These are phyloP conservation scores for Fulvia fulva DNA, from an alignment of 2,329 filamentous ascomycete species.

Conservation along the genomic window DNA sequence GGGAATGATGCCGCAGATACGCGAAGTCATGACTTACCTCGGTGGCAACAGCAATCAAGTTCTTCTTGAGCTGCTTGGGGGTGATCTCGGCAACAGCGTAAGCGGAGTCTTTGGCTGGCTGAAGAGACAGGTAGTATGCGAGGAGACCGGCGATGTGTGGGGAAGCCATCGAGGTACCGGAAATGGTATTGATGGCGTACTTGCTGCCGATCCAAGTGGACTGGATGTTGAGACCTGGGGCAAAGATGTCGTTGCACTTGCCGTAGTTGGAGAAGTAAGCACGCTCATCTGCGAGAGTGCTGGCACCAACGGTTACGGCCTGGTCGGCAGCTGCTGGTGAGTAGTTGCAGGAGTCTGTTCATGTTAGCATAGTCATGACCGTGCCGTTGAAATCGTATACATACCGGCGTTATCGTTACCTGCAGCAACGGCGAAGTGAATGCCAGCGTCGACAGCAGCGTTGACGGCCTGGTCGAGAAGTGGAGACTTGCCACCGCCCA, in stretches of 20 bases:
- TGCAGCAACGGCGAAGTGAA: constrained; percentile 97
- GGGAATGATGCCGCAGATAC: too few relatives aligned
- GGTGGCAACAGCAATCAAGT: constrained; percentile 79
- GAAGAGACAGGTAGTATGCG: constrained; percentile 96
- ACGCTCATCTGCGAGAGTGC: constrained; percentile 87
- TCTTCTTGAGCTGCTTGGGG: constrained; percentile 88
- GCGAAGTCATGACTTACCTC: constrained; percentile 30
- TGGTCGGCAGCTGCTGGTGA: constrained; percentile 89
- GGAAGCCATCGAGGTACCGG: constrained; percentile 98
- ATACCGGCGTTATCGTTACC: constrained; percentile 85
- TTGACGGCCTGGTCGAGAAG: constrained; percentile 90
- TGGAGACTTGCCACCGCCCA: constrained; percentile 93
- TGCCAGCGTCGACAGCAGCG: constrained; percentile 82
- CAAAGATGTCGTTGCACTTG: constrained; percentile 99
- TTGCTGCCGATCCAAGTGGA: constrained; percentile 99
- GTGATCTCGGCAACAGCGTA: constrained; percentile 87
- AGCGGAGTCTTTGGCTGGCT: constrained; percentile 83
- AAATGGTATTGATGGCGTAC: constrained; percentile 97
- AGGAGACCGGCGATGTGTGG: constrained; percentile 94
- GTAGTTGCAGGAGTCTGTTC: constrained; percentile 94
- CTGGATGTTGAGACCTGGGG: constrained; percentile 81
- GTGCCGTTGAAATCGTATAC: background rate
- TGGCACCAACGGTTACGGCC: constrained; percentile 93
- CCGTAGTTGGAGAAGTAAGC: constrained; percentile 99
- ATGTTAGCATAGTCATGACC: background rate